Conservation (phyloP, 2,329 filamentous ascomycete species). For the Epichloe brachyelytri region DNA sequence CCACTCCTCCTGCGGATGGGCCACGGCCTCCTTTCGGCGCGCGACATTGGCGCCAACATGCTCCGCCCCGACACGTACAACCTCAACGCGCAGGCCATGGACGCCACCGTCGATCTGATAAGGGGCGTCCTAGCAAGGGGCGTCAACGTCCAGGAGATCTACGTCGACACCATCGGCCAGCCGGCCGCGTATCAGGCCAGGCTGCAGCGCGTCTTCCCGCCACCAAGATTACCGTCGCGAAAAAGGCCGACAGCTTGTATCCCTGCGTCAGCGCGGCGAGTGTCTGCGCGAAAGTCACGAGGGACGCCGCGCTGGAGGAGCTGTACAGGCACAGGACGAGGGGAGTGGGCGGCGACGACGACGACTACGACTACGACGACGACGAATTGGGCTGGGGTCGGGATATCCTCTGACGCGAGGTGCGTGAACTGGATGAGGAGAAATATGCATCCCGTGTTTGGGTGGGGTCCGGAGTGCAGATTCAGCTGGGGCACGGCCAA, state of each 20-base stretch:
- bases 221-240: constrained; percentile 60
- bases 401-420: constrained; percentile 78
- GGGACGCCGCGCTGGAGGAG: constrained; percentile 77
- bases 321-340: constrained; percentile 39
- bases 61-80: constrained; percentile 62
- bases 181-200: constrained; percentile 74
- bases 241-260: constrained; percentile 87
- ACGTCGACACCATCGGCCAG: constrained; percentile 85
- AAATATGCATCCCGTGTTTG: constrained; percentile 88
- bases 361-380: constrained; percentile 12
- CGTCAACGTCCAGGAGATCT: constrained; percentile 79
- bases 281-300: constrained; percentile 90
- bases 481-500: constrained; percentile 96
- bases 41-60: constrained; percentile 72
- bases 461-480: constrained; percentile 84
- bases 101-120: constrained; percentile 77
- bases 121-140: constrained; percentile 60
- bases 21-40: constrained; percentile 69
- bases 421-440: constrained; percentile 70
- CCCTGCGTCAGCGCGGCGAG: constrained; percentile 88
- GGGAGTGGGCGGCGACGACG: constrained; percentile 20
- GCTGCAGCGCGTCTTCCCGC: constrained; percentile 71
- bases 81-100: constrained; percentile 90
- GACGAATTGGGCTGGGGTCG: constrained; percentile 58
- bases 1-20: constrained; percentile 60